Evolutionary conservation across 345 rosid genomes (phyloP), one percentile per base, ranked within the genome.

Genomic region (Cardamine chenopodiifolia): DNA sequence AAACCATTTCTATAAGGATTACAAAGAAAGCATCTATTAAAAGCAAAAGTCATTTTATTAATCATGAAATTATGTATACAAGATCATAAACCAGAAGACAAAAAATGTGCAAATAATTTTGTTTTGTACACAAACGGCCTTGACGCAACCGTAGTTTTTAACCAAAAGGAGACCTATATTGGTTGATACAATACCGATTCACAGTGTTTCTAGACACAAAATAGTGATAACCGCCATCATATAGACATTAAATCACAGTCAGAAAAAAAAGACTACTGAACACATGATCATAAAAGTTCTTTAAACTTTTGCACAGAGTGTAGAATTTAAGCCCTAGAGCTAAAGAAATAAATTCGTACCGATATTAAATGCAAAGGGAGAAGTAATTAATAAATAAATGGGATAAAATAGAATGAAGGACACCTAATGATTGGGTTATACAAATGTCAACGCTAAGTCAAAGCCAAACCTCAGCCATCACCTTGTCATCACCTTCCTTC

Each of bases 361-460:
- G 10, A 45, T 17, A 45, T 45, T 7, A 45, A 45, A n/a, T n/a
- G 3, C 0, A 12, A 62, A 35, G 28, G 11, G 32, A 40, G 56
- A n/a, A 3, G 19, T 17, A 7, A 17, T 45, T 45, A 45, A 45
- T n/a, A n/a, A n/a, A 45, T 2, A 44, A 44, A 6, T n/a, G 49
- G 48, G 48, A 42, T 8, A 62, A 29, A 34, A 37, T 52, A 42
- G 68, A 60, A 61, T 68, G 59, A 59, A 75, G 20, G 32, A 76
- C 70, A 76, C 79, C 70, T 69, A 18, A 52, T 35, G 52, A 70
- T 25, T 34, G 53, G 19, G 35, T 8, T 49, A 40, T n/a, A 59
- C 70, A 53, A 81, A 71, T 74, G 84, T 82, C 84, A 82, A 78
- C 84, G 69, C 57, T 31, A 60, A 67, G 53, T 62, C 66, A 59